Evolutionary conservation across 1,284 basidiomycete species (phyloP).

Genomic region (Ceratobasidium sp.): DNA sequence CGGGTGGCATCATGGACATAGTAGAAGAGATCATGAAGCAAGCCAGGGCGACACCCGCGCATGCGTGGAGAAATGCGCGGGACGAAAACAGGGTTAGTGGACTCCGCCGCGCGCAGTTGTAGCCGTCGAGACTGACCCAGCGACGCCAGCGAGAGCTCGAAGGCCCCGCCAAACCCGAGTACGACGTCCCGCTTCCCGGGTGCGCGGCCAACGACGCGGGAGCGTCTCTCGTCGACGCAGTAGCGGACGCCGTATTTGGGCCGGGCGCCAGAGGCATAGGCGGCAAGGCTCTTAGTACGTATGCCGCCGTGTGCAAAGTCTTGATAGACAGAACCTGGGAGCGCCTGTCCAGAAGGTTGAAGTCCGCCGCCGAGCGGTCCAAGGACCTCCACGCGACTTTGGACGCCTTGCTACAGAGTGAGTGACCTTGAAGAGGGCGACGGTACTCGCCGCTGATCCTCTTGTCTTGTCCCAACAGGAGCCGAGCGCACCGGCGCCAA

Average conservation of each 20-base stretch:
- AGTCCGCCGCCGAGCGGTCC: neutral
- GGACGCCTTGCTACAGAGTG: neutral
- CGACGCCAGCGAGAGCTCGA: neutral
- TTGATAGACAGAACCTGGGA: slow-evolving; percentile 2
- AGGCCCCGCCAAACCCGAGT: neutral
- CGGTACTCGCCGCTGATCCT: neutral
- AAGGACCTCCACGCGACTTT: neutral
- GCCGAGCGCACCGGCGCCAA: neutral
- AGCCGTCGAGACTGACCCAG: neutral
- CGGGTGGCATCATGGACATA: neutral
- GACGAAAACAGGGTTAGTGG: slow-evolving; percentile 4
- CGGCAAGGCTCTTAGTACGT: neutral
- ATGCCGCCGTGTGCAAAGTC: neutral
- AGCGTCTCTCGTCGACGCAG: neutral
- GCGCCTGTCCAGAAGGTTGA: neutral
- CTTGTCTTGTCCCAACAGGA: neutral
- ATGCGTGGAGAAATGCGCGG: slow-evolving; percentile 21
- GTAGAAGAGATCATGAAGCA: neutral
- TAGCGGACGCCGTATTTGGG: slow-evolving; percentile 3
- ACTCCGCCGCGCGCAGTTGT: too few species aligned
- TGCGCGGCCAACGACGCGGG: neutral
- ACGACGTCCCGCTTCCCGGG: neutral
- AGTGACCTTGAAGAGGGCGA: neutral
- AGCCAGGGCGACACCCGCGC: neutral
- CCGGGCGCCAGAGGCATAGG: neutral